These are phyloP conservation scores for Sophora flavescens DNA, from an alignment of 306 rosid genomes.

Conservation along the genomic window DNA sequence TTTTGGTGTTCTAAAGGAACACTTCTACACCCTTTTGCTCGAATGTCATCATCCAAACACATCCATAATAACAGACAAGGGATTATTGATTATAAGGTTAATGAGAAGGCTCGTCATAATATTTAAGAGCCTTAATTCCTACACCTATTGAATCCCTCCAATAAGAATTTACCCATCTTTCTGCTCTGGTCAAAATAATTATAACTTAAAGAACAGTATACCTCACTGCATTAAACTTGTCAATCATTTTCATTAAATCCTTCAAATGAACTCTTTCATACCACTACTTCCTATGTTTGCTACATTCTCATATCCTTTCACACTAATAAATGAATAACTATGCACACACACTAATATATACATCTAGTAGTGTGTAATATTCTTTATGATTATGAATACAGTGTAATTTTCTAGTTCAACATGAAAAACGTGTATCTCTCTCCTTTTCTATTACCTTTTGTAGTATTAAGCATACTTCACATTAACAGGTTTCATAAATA, in stretches of 20 bases:
- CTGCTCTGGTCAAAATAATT: not conserved
- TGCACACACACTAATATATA: not conserved
- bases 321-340: not conserved
- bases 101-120: constrained; percentile 8
- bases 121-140: constrained; percentile 21
- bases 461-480: not conserved
- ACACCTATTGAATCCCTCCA: not conserved
- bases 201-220: not conserved
- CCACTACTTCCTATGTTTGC: constrained; percentile 24
- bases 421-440: not conserved
- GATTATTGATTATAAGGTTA: not conserved
- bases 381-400: constrained; percentile 16
- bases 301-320: not conserved
- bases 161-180: not conserved
- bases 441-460: constrained; percentile 1
- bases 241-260: constrained; percentile 13
- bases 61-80: not conserved
- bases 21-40: not conserved
- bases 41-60: constrained; percentile 15
- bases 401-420: constrained; percentile 29
- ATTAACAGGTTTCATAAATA: not conserved
- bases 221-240: not conserved
- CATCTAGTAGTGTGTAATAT: not conserved
- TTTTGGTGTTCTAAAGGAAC: too few species aligned
- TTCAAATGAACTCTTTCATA: constrained; percentile 7